Conservation (phyloP, 768 basidiomycete species). For the Termitomyces heimii region DNA sequence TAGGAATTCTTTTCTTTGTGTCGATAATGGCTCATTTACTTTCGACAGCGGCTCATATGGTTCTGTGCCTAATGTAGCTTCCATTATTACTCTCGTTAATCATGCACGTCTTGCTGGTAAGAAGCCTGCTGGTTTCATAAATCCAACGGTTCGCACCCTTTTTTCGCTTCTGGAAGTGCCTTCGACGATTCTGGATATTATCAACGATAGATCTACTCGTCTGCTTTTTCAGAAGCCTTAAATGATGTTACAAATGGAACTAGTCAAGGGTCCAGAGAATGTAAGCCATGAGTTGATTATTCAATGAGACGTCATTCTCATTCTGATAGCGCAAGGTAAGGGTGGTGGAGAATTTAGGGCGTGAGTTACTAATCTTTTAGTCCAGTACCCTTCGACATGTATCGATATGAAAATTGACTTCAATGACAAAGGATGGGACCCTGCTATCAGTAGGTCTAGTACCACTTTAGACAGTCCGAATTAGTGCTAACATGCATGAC, state of each 20-base stretch:
- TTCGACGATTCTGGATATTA: not conserved
- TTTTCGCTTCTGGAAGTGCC: not conserved
- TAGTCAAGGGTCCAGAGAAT: slow-evolving; percentile 40
- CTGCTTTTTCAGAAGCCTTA: slow-evolving; percentile 28
- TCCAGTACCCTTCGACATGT: not conserved
- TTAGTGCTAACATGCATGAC: not conserved
- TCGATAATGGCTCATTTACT: slow-evolving; percentile 21
- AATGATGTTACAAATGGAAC: slow-evolving; percentile 36
- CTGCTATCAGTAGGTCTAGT: slow-evolving; percentile 29
- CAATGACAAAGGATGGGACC: slow-evolving; percentile 36
- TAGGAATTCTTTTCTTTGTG: slow-evolving; percentile 11
- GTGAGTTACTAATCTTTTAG: slow-evolving; percentile 16
- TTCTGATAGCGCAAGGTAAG: slow-evolving; percentile 24
- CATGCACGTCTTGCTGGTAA: slow-evolving; percentile 31
- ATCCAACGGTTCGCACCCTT: slow-evolving; percentile 28
- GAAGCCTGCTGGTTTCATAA: slow-evolving; percentile 36
- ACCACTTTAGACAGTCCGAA: not conserved
- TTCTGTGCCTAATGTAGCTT: slow-evolving; percentile 25
- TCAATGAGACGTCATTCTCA: not conserved
- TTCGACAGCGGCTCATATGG: slow-evolving; percentile 26
- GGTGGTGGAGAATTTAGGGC: slow-evolving; percentile 26
- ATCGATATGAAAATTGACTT: not conserved
- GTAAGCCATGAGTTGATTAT: slow-evolving; percentile 11
- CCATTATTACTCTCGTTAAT: slow-evolving; percentile 33
- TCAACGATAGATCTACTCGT: slow-evolving; percentile 19